Conservation (phyloP, 208 protist genomes). For the Trypanosoma grayi region DNA sequence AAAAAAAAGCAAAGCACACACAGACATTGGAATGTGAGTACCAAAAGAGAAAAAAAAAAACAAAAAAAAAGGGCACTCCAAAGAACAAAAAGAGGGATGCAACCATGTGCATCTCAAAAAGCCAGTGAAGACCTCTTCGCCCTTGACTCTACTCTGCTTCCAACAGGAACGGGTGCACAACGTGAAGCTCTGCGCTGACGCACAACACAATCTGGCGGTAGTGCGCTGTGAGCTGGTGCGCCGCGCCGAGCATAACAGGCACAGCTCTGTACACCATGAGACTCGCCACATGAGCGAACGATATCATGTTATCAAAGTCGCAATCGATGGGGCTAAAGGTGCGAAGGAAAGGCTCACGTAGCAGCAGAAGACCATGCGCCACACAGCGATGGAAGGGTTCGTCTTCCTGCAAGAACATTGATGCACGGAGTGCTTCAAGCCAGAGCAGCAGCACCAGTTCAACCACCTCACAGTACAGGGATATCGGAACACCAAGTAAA, state of each 20-base stretch:
- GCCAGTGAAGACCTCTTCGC: too few relatives aligned
- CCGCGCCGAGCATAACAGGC: conserved; percentile 42
- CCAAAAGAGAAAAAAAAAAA: conserved; percentile 13
- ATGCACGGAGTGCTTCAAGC: conserved; percentile 26
- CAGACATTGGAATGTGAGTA: conserved; percentile 10
- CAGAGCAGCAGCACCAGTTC: conserved; percentile 38
- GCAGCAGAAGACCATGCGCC: conserved; percentile 31
- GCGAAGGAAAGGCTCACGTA: conserved; percentile 49
- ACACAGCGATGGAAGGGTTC: conserved; percentile 28
- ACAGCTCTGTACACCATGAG: conserved; percentile 47
- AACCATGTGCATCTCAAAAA: too few relatives aligned
- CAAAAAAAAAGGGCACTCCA: too few relatives aligned
- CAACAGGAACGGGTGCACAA: conserved; percentile 60
- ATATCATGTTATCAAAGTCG: conserved; percentile 47
- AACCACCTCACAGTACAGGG: conserved; percentile 19
- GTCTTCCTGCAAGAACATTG: conserved; percentile 19
- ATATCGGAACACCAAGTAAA: conserved; percentile 14
- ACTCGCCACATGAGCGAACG: conserved; percentile 48
- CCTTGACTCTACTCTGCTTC: conserved; percentile 1
- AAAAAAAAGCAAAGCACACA: conserved; percentile 19
- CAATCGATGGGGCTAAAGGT: conserved; percentile 65
- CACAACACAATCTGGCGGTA: conserved; percentile 64
- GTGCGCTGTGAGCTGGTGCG: conserved; percentile 19
- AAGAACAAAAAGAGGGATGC: too few relatives aligned
- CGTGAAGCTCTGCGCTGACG: conserved; percentile 36